Evolutionary conservation across 148 eudicot species (phyloP).

Genomic region (Diospyros lotus): DNA sequence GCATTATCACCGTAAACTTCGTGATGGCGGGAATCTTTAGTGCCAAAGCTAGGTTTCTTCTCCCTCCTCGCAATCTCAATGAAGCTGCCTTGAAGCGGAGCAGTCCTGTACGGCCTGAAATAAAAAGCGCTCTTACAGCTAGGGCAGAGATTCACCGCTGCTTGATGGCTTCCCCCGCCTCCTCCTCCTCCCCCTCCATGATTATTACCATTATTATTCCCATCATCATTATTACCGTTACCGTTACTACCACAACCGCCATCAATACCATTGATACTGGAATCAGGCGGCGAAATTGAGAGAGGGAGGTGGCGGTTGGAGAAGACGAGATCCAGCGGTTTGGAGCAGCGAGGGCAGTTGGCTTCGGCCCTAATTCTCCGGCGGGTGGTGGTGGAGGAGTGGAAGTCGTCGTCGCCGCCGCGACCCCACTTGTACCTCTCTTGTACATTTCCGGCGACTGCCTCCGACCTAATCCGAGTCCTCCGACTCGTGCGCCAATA

Average conservation of each 20-base stretch:
- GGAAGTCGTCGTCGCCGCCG: constrained; percentile 19
- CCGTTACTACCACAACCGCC: no score
- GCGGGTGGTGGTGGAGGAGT: constrained; percentile 15
- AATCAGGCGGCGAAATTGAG: constrained; percentile 3
- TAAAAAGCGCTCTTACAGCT: constrained; percentile 68
- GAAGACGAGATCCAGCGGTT: constrained; percentile 53
- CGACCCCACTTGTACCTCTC: constrained; percentile 40
- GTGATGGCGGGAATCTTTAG: no score
- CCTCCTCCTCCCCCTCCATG: constrained; percentile 3
- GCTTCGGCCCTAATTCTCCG: constrained; percentile 56
- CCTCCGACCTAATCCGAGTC: constrained; percentile 4
- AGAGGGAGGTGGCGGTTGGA: constrained; percentile 24
- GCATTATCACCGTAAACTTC: constrained; percentile 11
- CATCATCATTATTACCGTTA: no score
- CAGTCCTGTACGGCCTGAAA: constrained; percentile 49
- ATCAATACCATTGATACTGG: constrained; percentile 1
- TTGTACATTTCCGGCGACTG: constrained; percentile 27
- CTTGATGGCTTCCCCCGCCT: constrained; percentile 29
- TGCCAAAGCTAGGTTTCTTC: constrained; percentile 7
- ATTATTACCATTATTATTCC: neutral
- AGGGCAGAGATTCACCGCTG: constrained; percentile 60
- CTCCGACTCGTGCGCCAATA: no score
- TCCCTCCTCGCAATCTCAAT: constrained; percentile 49
- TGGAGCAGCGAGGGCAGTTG: constrained; percentile 76
- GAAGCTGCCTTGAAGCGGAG: constrained; percentile 70